Base-by-base conservation (phyloP, 2,329 filamentous ascomycete species). In the Claviceps pusilla region DNA sequence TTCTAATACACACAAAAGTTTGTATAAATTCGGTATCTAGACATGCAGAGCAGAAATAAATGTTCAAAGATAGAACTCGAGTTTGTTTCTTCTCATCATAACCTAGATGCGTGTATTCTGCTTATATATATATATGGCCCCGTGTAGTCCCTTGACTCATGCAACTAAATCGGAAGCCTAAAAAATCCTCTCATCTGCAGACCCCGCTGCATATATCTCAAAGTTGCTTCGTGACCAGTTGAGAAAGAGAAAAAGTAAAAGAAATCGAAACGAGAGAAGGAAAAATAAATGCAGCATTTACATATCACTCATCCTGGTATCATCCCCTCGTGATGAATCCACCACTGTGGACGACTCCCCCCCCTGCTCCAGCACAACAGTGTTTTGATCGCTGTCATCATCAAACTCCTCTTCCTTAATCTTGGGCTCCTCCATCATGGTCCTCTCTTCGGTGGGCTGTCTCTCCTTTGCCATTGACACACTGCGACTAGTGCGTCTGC, bases 391-490 rank as follows among this genome's bases (percentile, higher is more conserved):
- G 4, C 65, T 65, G 12, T 70, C 69, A 5, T 73, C 69, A 6
- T 73, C 53, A 43, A 48, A 71, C 2, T 74, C 71, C 56, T 77
- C 75, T 58, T 77, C 72, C 57, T 76, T 74, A 55, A 78, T 77
- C 24, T 62, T 64, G 24, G 68, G 66, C 61, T 76, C 73, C 43
- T 69, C 67, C 3, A 68, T 58, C 1, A 71, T 60, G 1, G 69
- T 71, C 59, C 65, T 70, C 53, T 73, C 72, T 43, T 71, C 71
- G 2, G 61, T 57, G 1, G 61, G 56, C 48, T 62, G 64, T 24
- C 60, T 58, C n/a, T 67, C 68, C 10, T 59, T 53, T 1, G 57
- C 54, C 10, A 72, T 63, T 0, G 75, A 77, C 14, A 68, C 67
- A 53, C 72, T 74, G 35, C 74, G 69, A 60, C 74, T 76, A 9